Evolutionary conservation across 352 stramenopile species (phyloP), one percentile per base, ranked within the genome.

Genomic region (Pythium monospermum): DNA sequence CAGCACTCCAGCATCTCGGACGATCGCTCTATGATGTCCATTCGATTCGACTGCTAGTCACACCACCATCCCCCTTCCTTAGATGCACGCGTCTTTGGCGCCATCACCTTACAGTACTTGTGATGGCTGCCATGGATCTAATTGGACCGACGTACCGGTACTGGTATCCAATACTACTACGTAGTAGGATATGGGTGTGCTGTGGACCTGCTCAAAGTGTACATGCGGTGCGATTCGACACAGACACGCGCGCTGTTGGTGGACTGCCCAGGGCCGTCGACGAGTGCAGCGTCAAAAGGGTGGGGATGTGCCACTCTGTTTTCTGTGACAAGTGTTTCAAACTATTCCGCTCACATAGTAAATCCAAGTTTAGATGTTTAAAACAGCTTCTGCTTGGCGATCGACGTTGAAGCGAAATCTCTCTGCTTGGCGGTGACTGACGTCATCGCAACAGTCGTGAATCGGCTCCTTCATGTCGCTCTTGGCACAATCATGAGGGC

Each of bases 401-500:
- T 47, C n/a, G 42, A 59, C 47, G 51, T 59, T 59, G 51, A 59
- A 59, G 51, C 16, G 33, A 35, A n/a, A n/a, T n/a, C n/a, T n/a
- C n/a, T 52, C 43, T 50, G 41, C 41, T 59, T 51, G 40, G 51
- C 23, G 26, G 4, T 26, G 33, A 59, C 52, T 33, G 51, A 59
- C 51, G 51, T 59, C 51, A 59, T 59, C 51, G 26, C 23, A 23
- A n/a, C 32, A 18, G 21, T 18, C 16, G 27, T n/a, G n/a, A n/a
- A n/a, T n/a, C n/a, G n/a, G n/a, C n/a, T n/a, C n/a, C n/a, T n/a
- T n/a, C n/a, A n/a, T n/a, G n/a, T n/a, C n/a, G n/a, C n/a, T n/a
- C n/a, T n/a, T n/a, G n/a, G n/a, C n/a, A n/a, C n/a, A n/a, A n/a
- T n/a, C n/a, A n/a, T n/a, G n/a, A n/a, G n/a, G n/a, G n/a, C n/a